Conservation (phyloP, 441 rosid genomes). For the Populus hybrid region DNA sequence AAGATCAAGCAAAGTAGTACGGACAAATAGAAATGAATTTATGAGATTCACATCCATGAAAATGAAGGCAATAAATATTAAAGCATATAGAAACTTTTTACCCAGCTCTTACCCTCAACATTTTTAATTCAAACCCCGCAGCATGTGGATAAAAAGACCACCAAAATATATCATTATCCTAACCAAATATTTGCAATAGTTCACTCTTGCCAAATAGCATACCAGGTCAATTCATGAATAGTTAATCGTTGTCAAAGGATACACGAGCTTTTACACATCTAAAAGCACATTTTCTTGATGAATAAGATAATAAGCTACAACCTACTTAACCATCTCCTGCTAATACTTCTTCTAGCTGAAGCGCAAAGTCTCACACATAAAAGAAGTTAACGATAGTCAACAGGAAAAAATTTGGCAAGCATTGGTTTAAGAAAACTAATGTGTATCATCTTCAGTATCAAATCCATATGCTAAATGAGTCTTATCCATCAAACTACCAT, state of each 20-base stretch:
- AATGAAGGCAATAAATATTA: neutral
- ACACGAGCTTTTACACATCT: neutral
- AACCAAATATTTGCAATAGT: neutral
- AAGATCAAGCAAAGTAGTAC: neutral
- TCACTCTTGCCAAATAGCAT: neutral
- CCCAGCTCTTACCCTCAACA: neutral
- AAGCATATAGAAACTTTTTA: neutral
- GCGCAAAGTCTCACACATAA: neutral
- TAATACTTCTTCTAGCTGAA: neutral
- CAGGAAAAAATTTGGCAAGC: neutral
- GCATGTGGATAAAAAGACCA: neutral
- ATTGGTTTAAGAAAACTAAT: neutral
- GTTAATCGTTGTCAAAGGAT: neutral
- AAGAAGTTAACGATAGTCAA: neutral
- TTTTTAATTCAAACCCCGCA: neutral
- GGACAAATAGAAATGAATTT: neutral
- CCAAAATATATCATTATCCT: neutral
- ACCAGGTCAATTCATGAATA: neutral
- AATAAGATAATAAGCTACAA: neutral
- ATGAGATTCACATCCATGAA: neutral
- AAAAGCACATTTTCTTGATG: neutral
- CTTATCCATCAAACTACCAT: neutral
- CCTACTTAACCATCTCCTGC: neutral
- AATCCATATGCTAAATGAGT: neutral
- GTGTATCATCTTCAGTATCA: neutral